Evolutionary conservation across 2,329 filamentous ascomycete genomes (phyloP).

Genomic region (Penicillium sp.): DNA sequence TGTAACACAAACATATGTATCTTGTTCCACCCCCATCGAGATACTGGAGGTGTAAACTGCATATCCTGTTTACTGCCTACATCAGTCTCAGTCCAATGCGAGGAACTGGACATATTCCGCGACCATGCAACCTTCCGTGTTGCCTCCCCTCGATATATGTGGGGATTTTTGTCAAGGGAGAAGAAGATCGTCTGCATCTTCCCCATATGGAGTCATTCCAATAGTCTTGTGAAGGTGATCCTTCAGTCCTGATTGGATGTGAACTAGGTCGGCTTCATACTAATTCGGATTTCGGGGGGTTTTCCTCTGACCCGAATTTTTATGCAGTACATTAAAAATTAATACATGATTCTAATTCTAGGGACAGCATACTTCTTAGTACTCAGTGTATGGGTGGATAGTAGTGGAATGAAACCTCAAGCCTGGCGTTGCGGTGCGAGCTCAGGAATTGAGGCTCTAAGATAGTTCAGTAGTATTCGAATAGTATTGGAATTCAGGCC

Average conservation of each 20-base stretch:
- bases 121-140: conserved; percentile 6
- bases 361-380: not conserved
- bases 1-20: not conserved
- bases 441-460: not conserved
- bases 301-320: not conserved
- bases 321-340: not conserved
- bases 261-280: conserved; percentile 9
- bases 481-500: not conserved
- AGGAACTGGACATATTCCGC: not conserved
- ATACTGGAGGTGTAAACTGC: not conserved
- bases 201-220: conserved; percentile 15
- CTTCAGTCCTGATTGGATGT: conserved; percentile 11
- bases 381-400: not conserved
- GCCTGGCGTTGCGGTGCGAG: not conserved
- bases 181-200: conserved; percentile 6
- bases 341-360: not conserved
- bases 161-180: not conserved
- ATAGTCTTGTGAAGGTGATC: conserved; percentile 17
- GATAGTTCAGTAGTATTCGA: not conserved
- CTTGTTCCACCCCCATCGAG: not conserved
- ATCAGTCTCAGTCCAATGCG: not conserved
- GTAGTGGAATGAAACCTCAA: not conserved
- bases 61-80: not conserved
- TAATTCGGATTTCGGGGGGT: conserved; percentile 1
- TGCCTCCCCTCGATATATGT: not conserved